These are phyloP conservation scores for Geotrichum carabidarum DNA, from an alignment of 1,139 yeast species.

Conservation along the genomic window DNA sequence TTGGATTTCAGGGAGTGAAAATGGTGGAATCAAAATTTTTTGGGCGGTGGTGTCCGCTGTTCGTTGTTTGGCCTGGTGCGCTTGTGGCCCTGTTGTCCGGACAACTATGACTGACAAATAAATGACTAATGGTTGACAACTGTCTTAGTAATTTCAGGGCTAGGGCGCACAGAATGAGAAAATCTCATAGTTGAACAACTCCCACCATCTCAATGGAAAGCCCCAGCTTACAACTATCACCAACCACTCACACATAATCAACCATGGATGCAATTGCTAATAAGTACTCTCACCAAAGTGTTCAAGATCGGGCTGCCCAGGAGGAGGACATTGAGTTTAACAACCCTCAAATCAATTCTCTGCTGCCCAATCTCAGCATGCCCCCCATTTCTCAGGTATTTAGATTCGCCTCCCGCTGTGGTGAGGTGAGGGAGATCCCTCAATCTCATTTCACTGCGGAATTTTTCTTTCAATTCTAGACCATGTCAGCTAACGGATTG, in stretches of 20 bases:
- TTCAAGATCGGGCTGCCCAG: conserved; percentile 15
- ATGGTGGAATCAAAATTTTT: not conserved
- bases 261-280: conserved; percentile 28
- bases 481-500: conserved; percentile 1
- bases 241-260: conserved; percentile 7
- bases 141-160: no score
- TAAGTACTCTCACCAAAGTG: conserved; percentile 21
- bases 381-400: conserved; percentile 70
- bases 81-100: not conserved
- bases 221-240: conserved; percentile 6
- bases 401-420: conserved; percentile 9
- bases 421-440: no score
- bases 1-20: conserved; percentile 4
- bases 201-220: not conserved
- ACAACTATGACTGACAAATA: not conserved
- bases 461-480: not conserved
- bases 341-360: conserved; percentile 16
- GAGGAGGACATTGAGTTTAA: conserved; percentile 16
- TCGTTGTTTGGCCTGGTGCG: not conserved
- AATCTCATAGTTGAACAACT: not conserved
- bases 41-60: not conserved
- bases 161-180: no score
- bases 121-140: no score
- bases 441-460: no score
- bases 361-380: conserved; percentile 59